Conservation (phyloP, 2,329 filamentous ascomycete species). For the Macrophomina pseudophaseolina region DNA sequence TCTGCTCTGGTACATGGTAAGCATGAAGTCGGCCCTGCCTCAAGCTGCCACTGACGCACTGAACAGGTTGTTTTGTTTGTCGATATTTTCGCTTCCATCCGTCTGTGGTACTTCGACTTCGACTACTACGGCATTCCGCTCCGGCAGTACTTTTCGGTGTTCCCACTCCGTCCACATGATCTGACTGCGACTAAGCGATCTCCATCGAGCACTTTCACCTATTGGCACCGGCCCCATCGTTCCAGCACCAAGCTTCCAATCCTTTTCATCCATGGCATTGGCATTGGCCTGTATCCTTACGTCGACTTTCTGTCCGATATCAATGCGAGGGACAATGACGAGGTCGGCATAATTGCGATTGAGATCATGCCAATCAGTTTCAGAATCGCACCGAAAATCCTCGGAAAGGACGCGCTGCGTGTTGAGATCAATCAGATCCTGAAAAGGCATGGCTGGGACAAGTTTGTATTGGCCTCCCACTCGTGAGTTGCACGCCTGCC, state of each 20-base stretch:
- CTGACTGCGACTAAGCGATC: not conserved
- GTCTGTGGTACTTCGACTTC: conserved; percentile 58
- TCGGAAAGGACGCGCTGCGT: conserved; percentile 60
- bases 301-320: conserved; percentile 61
- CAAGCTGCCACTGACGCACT: not conserved
- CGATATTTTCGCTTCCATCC: conserved; percentile 48
- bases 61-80: conserved; percentile 55
- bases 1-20: conserved; percentile 67
- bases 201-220: conserved; percentile 56
- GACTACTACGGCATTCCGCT: conserved; percentile 54
- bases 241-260: conserved; percentile 63
- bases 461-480: conserved; percentile 66
- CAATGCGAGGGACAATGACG: conserved; percentile 47
- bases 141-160: conserved; percentile 54
- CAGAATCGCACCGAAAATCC: conserved; percentile 62
- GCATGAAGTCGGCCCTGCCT: conserved; percentile 34
- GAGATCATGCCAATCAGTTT: conserved; percentile 71
- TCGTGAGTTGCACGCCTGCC: conserved; percentile 60
- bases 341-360: conserved; percentile 66
- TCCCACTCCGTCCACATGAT: conserved; percentile 60
- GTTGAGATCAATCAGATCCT: conserved; percentile 63
- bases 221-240: conserved; percentile 70
- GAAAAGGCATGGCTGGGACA: conserved; percentile 60
- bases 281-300: conserved; percentile 70
- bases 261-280: conserved; percentile 75